Base-by-base conservation (phyloP, 1,284 basidiomycete species). In the Leccinum brunneo-olivaceum region DNA sequence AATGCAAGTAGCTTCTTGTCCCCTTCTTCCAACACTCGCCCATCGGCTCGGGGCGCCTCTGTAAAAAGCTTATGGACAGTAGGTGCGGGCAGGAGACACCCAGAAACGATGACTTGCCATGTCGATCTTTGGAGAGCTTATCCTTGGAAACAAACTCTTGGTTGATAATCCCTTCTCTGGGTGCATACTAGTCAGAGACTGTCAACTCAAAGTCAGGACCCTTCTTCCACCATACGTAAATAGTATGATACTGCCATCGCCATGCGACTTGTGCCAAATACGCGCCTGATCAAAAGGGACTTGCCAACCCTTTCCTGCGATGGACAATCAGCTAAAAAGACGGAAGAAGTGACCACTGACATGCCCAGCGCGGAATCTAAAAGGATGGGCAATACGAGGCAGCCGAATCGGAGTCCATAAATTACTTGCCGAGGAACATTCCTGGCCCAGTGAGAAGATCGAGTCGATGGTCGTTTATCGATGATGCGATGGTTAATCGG, bases 181-280 rank as follows among this genome's bases (percentile, higher is more conserved):
- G 36, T 27, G 19, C 5, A 39, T 48, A 43, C 8, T 32, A n/a
- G n/a, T n/a, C 10, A n/a, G 47, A 48, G 12, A 35, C 32, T 42
- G 38, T 48, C 45, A 29, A 18, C n/a, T 19, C 18, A 19, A n/a
- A 6, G 14, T 16, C 18, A 45, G 12, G 32, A 10, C 18, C 18
- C 10, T 8, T n/a, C n/a, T n/a, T 12, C 18, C n/a, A 2, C 25
- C 2, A 18, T 14, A 21, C 2, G 12, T n/a, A n/a, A n/a, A n/a
- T n/a, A n/a, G n/a, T 7, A 30, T 8, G 12, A 15, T 29, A 37
- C 39, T 8, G 35, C 36, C 36, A 39, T 36, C 6, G 18, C n/a
- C n/a, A n/a, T n/a, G n/a, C n/a, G n/a, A n/a, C n/a, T 43, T 48
- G 43, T 48, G 16, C 47, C 46, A 6, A 48, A 49, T 9, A 49